Conservation (phyloP, 2,329 filamentous ascomycete species). For the Botrytis porri region DNA sequence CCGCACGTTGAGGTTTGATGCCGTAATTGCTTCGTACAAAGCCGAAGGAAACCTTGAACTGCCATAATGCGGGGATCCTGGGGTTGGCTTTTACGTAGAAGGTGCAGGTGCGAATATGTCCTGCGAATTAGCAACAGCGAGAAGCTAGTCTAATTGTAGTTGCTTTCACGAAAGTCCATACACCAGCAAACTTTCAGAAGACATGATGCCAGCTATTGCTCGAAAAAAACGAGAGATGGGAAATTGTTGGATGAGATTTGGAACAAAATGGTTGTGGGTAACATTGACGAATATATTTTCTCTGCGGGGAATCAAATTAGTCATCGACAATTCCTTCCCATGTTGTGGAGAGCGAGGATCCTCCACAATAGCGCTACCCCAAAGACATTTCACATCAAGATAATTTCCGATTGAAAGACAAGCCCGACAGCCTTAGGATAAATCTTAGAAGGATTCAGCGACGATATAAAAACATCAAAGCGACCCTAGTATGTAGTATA, state of each 20-base stretch:
- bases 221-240: not conserved
- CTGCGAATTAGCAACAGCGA: not conserved
- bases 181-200: not conserved
- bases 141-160: not conserved
- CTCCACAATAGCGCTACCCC: not conserved
- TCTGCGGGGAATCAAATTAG: not conserved
- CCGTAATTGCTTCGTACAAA: not conserved
- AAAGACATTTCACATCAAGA: not conserved
- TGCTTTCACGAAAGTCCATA: not conserved
- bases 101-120: not conserved
- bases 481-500: not conserved
- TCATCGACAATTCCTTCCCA: not conserved
- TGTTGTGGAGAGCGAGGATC: not conserved
- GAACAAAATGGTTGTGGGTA: not conserved
- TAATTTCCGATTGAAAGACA: not conserved
- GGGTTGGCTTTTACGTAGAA: not conserved
- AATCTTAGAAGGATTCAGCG: not conserved
- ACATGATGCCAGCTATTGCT: not conserved
- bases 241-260: not conserved
- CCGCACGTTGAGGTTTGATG: not conserved
- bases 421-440: not conserved
- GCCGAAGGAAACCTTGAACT: constrained; percentile 7
- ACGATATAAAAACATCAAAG: not conserved
- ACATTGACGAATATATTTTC: not conserved
- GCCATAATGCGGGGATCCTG: not conserved